Percentiles rank a stretch among this genome's conserved stretches.
Conservation (phyloP, 2,329 filamentous ascomycete genomes). For the Claviceps capensis region DNA sequence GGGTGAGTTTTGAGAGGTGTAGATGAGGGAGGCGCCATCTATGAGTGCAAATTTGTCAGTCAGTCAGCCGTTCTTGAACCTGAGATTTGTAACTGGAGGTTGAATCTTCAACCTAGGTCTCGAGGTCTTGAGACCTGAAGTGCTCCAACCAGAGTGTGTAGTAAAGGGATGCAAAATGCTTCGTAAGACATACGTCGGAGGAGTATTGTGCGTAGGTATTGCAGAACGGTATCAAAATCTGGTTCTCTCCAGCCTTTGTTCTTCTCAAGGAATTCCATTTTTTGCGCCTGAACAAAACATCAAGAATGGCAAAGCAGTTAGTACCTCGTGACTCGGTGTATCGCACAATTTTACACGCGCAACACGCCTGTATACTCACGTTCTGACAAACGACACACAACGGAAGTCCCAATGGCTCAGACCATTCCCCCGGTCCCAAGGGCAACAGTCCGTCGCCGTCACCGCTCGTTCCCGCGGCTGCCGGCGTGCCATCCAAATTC, state of each 20-base stretch:
- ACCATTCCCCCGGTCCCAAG: slow-evolving; percentile 81
- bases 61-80: not conserved
- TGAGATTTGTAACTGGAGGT: no score
- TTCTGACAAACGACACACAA: slow-evolving; percentile 95
- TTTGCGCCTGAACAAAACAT: slow-evolving; percentile 48
- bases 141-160: not conserved
- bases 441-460: slow-evolving; percentile 61
- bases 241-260: slow-evolving; percentile 91
- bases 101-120: no score
- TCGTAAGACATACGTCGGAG: slow-evolving; percentile 54
- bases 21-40: slow-evolving; percentile 78
- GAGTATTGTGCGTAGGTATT: slow-evolving; percentile 80
- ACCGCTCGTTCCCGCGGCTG: slow-evolving; percentile 34
- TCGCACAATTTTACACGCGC: not conserved
- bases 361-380: slow-evolving; percentile 33
- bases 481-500: slow-evolving; percentile 47
- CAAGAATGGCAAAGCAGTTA: not conserved
- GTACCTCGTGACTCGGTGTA: not conserved
- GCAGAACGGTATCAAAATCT: slow-evolving; percentile 89
- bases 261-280: slow-evolving; percentile 80
- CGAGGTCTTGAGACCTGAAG: not conserved
- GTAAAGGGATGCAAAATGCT: not conserved
- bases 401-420: slow-evolving; percentile 74
- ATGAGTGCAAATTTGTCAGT: slow-evolving; percentile 3
- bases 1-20: slow-evolving; percentile 62